A percentile compares a stretch with the other conserved stretches of the same genome.
Conservation (phyloP, 140 eudicot genomes). For the Stevia rebaudiana region DNA sequence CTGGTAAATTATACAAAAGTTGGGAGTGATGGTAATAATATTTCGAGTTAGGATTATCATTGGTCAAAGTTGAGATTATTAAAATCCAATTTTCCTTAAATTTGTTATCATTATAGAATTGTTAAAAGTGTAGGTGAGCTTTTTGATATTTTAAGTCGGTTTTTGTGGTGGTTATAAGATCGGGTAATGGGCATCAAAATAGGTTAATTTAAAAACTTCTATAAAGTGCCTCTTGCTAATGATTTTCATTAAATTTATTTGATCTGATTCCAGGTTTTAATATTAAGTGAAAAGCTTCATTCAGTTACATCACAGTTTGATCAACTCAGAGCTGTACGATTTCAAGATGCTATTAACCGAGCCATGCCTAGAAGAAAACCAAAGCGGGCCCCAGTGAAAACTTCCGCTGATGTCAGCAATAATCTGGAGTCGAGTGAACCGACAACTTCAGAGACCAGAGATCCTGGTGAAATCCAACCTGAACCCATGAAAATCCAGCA, state of each 20-base stretch:
- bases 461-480: conserved; percentile 43
- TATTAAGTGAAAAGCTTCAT: conserved; percentile 90
- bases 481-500: conserved; percentile 73
- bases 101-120: no score
- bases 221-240: neutral
- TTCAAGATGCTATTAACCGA: conserved; percentile 81
- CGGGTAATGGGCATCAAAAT: no score
- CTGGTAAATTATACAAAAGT: no score
- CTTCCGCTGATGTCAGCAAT: conserved; percentile 24
- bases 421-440: conserved; percentile 18
- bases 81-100: no score
- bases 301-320: conserved; percentile 90
- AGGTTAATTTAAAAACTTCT: neutral
- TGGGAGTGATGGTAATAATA: no score
- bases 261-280: conserved; percentile 53
- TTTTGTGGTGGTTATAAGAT: no score
- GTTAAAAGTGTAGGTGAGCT: no score
- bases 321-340: conserved; percentile 82
- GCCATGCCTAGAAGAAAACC: conserved; percentile 81
- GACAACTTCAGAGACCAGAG: conserved; percentile 43
- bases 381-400: conserved; percentile 28
- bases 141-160: no score
- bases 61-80: no score
- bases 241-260: neutral
- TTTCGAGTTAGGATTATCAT: no score